Conservation (phyloP, 768 basidiomycete species). For the Suillus ampliporus region DNA sequence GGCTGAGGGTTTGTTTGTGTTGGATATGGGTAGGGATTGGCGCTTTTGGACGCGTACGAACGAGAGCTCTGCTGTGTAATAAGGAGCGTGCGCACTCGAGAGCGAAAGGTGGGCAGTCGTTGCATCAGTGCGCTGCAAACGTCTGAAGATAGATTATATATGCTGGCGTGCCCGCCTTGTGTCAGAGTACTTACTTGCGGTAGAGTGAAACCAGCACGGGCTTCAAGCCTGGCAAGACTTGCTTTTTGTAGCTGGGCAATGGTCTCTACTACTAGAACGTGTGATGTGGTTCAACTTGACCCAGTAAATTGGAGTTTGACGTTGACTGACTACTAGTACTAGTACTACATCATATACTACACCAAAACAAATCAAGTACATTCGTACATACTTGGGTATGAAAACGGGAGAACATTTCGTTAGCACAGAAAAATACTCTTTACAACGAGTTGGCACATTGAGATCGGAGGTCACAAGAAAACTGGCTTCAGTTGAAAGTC, state of each 20-base stretch:
- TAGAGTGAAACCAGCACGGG: neutral
- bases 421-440: neutral
- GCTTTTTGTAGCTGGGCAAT: too few species aligned
- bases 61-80: constrained; percentile 14
- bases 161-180: neutral
- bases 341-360: neutral
- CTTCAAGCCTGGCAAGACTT: neutral
- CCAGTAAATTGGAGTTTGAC: neutral
- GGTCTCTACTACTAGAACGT: too few species aligned
- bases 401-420: neutral
- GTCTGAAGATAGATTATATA: neutral
- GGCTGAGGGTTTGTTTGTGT: constrained; percentile 56
- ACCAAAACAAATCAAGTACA: neutral
- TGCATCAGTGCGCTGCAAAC: neutral
- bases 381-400: neutral
- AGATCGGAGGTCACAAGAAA: too few species aligned
- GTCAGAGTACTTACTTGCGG: neutral
- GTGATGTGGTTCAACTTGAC: too few species aligned
- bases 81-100: constrained; percentile 9
- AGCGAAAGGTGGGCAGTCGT: neutral
- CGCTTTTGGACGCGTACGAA: constrained; percentile 25
- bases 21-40: constrained; percentile 56
- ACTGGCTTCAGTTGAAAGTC: constrained; percentile 18
- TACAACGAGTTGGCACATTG: neutral
- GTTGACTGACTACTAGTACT: neutral